These are phyloP conservation scores for Uronychia binucleata DNA, from an alignment of 73 alveolate species.

Conservation along the genomic window DNA sequence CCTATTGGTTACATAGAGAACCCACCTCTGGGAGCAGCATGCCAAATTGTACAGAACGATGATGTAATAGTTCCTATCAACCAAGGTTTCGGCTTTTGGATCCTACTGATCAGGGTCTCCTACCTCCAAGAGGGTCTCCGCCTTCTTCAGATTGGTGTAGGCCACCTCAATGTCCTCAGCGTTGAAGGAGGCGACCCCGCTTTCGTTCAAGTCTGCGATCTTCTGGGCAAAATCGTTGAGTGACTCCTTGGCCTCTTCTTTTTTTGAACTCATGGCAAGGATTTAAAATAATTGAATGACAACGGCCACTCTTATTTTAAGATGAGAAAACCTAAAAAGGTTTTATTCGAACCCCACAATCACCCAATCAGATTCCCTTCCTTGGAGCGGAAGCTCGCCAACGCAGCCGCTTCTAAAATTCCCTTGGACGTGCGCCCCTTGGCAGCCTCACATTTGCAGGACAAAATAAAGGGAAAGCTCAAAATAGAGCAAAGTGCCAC, in stretches of 20 bases:
- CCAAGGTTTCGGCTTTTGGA: not conserved
- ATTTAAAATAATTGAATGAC: not conserved
- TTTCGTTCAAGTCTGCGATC: not conserved
- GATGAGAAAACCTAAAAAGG: not conserved
- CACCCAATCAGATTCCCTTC: not conserved
- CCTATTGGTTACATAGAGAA: slow-evolving; percentile 7
- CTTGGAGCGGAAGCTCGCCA: not conserved
- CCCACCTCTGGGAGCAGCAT: slow-evolving; percentile 15
- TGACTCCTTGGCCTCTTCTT: not conserved
- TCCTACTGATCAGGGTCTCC: not conserved
- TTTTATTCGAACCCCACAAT: not conserved
- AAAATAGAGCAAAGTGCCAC: not conserved
- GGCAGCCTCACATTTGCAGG: not conserved
- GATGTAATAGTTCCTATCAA: not conserved
- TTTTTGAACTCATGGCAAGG: not conserved
- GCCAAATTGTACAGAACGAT: slow-evolving; percentile 64
- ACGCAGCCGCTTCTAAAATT: not conserved
- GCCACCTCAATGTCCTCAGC: not conserved
- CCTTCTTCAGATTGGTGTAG: not conserved
- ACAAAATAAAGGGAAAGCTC: not conserved
- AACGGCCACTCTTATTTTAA: not conserved
- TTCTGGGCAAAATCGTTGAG: not conserved
- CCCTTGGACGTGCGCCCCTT: not conserved
- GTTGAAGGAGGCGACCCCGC: not conserved
- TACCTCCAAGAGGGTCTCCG: not conserved